Base-by-base conservation (phyloP, 2,329 filamentous ascomycete species). In the Penicillium palitans region DNA sequence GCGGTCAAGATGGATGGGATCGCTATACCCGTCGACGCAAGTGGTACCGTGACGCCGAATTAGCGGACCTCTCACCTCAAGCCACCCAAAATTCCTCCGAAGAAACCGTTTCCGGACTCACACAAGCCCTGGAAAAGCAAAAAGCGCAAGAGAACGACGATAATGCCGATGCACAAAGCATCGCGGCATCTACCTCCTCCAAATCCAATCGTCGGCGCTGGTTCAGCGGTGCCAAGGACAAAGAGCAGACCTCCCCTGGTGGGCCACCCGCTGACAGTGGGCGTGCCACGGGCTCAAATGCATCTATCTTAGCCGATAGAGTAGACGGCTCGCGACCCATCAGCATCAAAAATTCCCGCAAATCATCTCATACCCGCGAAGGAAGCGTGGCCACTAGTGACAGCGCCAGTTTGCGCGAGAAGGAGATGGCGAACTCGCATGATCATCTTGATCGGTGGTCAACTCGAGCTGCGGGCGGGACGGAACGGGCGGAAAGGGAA, bases 1-100 rank as follows among this genome's bases (percentile, higher is more conserved):
- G 91, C 59, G 91, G 90, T 4, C 83, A 85, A 72, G 95, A 99
- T 68, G 91, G 93, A 53, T 99, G 95, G 95, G 90, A 90, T 41
- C 87, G 91, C 57, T 99, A 96, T 82, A 99, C 95, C 0, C 86
- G 95, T 15, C 86, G 95, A 24, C 81, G 95, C 61, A 97, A 98
- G 77, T 99, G 95, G 95, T 95, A 91, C 71, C 90, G 95, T 40
- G 95, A 98, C 71, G 95, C 95, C 10, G 95, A 99, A 77, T 84
- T 99, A 4, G 91, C 97, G 35, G 95, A 99, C 71, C 78, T 88
- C 8, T 57, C 55, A 10, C 72, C 76, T 41, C 24, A 77, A 59
- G 69, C 79, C 51, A 79, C 81, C 60, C 10, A 54, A 9, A 72
- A 79, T 31, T 76, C 79, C 49, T 70, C 78, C 15, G 69, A 78